phyloP scores from a whole-genome alignment of 2,329 filamentous ascomycete genomes.

The Talaromyces sp. region DNA sequence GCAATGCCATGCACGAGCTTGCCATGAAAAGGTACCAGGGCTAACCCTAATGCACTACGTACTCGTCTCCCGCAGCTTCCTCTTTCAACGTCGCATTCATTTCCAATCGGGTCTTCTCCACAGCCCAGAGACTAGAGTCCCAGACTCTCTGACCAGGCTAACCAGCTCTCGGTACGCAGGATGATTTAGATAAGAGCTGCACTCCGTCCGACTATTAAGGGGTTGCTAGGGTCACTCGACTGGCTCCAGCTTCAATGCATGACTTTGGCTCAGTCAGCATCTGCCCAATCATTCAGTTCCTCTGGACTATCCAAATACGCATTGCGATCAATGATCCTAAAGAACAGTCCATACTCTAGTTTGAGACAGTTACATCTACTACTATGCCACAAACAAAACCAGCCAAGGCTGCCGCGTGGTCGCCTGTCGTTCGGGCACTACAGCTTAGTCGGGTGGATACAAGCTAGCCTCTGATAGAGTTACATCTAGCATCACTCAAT shows the following conservation, averaged over 20 bases:
- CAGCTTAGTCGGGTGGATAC: neutral
- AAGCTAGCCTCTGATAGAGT: slow-evolving; percentile 4
- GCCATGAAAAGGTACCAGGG: neutral
- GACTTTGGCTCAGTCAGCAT: neutral
- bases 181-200: neutral
- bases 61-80: neutral
- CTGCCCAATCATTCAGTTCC: neutral
- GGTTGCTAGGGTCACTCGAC: neutral
- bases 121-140: neutral
- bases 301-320: too few species aligned
- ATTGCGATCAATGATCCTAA: too few species aligned
- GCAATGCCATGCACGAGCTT: neutral
- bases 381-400: neutral
- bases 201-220: neutral
- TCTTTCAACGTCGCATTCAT: neutral
- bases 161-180: neutral
- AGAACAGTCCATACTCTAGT: too few species aligned
- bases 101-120: neutral
- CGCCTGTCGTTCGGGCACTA: neutral
- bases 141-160: neutral
- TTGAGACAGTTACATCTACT: slow-evolving; percentile 19
- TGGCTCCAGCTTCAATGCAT: neutral
- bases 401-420: slow-evolving; percentile 11
- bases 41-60: neutral
- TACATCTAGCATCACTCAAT: neutral